Evolutionary conservation across 202 grass and related monocot genomes (phyloP).

Genomic region (Panicum virgatum): DNA sequence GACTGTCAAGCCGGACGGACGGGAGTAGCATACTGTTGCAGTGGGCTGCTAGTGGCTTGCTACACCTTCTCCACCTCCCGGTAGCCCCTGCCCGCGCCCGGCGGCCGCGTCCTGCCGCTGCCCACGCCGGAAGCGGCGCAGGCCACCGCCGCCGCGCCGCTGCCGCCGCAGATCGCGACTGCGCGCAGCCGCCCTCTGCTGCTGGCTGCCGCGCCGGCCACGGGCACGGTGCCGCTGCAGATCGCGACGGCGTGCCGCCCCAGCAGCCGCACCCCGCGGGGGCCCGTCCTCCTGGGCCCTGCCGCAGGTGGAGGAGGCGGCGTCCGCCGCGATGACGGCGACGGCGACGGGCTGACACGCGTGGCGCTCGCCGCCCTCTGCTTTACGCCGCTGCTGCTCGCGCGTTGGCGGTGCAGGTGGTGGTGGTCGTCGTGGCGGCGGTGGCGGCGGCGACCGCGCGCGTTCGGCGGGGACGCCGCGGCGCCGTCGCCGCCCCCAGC

Average conservation of each 20-base stretch:
- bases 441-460: neutral
- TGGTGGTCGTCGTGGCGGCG: neutral
- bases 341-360: neutral
- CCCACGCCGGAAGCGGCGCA: neutral
- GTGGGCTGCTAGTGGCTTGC: too few species aligned
- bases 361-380: neutral
- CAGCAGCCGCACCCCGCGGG: conserved; percentile 3
- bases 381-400: neutral
- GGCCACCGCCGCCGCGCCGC: neutral
- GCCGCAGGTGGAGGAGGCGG: too few species aligned
- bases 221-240: conserved; percentile 29
- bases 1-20: neutral
- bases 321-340: neutral
- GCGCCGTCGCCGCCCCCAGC: neutral
- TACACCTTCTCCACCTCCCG: conserved; percentile 48
- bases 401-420: neutral
- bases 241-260: conserved; percentile 47
- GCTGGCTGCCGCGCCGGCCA: neutral
- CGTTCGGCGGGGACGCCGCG: neutral
- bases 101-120: neutral
- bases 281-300: neutral
- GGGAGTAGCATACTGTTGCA: too few species aligned
- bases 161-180: conserved; percentile 34
- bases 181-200: conserved; percentile 34
- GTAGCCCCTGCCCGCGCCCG: neutral